Percentiles rank a stretch among this genome's conserved stretches.
Evolutionary conservation across 805 yeast species (phyloP).

Genomic region (Lipomyces japonicus): DNA sequence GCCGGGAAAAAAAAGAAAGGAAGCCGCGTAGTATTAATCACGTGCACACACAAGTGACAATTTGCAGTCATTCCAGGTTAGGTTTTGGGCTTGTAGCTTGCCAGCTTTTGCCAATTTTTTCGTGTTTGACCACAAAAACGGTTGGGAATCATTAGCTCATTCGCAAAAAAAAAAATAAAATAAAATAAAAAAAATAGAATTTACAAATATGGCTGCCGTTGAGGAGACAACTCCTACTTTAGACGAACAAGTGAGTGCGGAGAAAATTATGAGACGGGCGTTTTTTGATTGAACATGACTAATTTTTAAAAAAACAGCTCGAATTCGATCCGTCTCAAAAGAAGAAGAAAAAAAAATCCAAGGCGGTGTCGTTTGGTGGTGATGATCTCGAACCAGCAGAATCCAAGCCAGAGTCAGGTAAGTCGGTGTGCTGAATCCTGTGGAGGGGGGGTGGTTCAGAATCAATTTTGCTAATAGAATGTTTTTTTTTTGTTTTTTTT

Average conservation of each 20-base stretch:
- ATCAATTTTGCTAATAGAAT: slow-evolving; percentile 1
- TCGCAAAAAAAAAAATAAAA: no score
- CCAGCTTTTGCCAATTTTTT: no score
- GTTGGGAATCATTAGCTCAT: no score
- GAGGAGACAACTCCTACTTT: slow-evolving; percentile 22
- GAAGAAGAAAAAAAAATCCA: slow-evolving; percentile 40
- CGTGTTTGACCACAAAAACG: no score
- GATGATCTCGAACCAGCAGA: slow-evolving; percentile 14
- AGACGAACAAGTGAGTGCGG: slow-evolving; percentile 20
- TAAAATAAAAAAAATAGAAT: no score
- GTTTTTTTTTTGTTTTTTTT: no score
- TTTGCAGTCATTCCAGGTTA: no score
- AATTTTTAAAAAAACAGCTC: slow-evolving; percentile 11
- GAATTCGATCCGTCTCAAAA: slow-evolving; percentile 30
- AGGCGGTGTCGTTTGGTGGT: slow-evolving; percentile 27
- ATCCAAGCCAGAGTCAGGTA: slow-evolving; percentile 15
- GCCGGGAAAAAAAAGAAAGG: no score
- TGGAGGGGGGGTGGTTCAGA: no score
- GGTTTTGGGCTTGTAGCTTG: no score
- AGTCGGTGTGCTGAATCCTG: slow-evolving; percentile 1
- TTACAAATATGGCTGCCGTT: slow-evolving; percentile 21
- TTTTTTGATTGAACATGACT: not conserved
- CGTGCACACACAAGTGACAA: no score
- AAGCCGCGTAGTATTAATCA: no score
- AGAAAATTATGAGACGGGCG: not conserved